Percentiles rank a stretch among this genome's conserved stretches.
Evolutionary conservation across 2,329 filamentous ascomycete genomes (phyloP).

Genomic region (Colletotrichum eleusines): DNA sequence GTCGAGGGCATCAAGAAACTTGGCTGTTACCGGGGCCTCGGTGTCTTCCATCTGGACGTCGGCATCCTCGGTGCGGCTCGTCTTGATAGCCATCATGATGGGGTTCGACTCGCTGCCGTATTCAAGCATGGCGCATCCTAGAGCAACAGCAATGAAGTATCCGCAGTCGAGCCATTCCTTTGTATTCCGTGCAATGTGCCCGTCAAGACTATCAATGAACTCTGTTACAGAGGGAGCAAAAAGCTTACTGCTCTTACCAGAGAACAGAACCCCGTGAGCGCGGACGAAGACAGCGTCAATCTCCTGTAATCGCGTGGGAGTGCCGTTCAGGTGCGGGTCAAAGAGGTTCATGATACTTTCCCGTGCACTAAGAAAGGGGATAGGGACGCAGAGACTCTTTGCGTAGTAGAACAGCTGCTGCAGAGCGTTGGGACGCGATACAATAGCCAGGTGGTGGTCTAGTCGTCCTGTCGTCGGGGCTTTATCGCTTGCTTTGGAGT

Average conservation of each 20-base stretch:
- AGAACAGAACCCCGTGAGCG: too few species aligned
- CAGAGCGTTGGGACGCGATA: conserved; percentile 76
- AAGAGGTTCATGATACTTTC: conserved; percentile 80
- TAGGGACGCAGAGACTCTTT: conserved; percentile 76
- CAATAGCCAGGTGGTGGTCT: conserved; percentile 88
- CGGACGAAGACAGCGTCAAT: conserved; percentile 15
- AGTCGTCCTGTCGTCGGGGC: conserved; percentile 81
- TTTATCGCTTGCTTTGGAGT: conserved; percentile 82
- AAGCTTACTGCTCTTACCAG: too few species aligned
- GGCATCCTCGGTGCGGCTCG: too few species aligned
- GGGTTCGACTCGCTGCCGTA: too few species aligned
- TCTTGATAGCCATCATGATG: too few species aligned
- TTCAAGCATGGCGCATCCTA: conserved; percentile 53
- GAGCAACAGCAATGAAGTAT: conserved; percentile 58
- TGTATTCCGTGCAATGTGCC: conserved; percentile 65
- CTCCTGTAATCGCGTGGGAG: background rate
- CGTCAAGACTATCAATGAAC: conserved; percentile 66
- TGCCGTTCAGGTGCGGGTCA: conserved; percentile 62
- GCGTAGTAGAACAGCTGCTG: conserved; percentile 80
- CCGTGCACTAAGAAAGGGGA: conserved; percentile 75
- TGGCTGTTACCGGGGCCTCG: too few species aligned
- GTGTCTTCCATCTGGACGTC: too few species aligned
- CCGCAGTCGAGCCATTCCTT: conserved; percentile 66
- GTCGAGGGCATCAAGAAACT: too few species aligned
- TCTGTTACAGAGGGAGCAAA: too few species aligned